These are phyloP conservation scores for Geotrichum australiense DNA, from an alignment of 1,139 yeast species.

Conservation along the genomic window DNA sequence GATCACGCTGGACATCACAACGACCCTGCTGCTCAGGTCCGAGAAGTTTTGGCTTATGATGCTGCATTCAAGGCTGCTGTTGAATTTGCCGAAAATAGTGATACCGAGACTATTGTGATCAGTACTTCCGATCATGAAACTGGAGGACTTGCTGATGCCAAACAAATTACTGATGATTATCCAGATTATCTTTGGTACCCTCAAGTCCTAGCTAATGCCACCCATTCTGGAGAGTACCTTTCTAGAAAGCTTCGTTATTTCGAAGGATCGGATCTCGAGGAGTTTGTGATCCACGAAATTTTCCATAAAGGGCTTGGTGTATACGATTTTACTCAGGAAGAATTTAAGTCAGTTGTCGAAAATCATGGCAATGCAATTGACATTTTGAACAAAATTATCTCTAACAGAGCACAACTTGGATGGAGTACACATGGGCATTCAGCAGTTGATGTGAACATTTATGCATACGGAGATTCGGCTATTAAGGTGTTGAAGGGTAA, in stretches of 20 bases:
- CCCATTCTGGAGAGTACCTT: slow-evolving; percentile 68
- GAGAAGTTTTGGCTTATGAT: slow-evolving; percentile 71
- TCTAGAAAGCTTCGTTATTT: slow-evolving; percentile 36
- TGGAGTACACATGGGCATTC: slow-evolving; percentile 91
- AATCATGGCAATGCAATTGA: slow-evolving; percentile 35
- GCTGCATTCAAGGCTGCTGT: slow-evolving; percentile 63
- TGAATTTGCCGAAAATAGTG: slow-evolving; percentile 55
- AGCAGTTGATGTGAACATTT: slow-evolving; percentile 83
- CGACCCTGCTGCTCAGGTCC: slow-evolving; percentile 82
- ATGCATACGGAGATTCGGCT: slow-evolving; percentile 40
- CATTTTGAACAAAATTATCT: slow-evolving; percentile 52
- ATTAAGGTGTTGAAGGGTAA: slow-evolving; percentile 28
- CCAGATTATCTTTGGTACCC: slow-evolving; percentile 80
- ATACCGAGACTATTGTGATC: slow-evolving; percentile 64
- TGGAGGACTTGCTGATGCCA: slow-evolving; percentile 75
- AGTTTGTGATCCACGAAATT: slow-evolving; percentile 46
- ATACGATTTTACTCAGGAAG: slow-evolving; percentile 44
- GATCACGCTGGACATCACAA: slow-evolving; percentile 90
- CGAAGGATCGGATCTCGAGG: slow-evolving; percentile 29
- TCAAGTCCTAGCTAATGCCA: slow-evolving; percentile 53
- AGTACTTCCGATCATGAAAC: slow-evolving; percentile 90
- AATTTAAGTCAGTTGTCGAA: slow-evolving; percentile 35
- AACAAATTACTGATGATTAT: slow-evolving; percentile 48
- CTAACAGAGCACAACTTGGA: slow-evolving; percentile 66
- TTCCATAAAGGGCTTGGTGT: slow-evolving; percentile 57